A percentile compares a stretch with the other conserved stretches of the same genome.
These are phyloP conservation scores for Xylaria longipes DNA, from an alignment of 495 filamentous ascomycete species.

Conservation along the genomic window DNA sequence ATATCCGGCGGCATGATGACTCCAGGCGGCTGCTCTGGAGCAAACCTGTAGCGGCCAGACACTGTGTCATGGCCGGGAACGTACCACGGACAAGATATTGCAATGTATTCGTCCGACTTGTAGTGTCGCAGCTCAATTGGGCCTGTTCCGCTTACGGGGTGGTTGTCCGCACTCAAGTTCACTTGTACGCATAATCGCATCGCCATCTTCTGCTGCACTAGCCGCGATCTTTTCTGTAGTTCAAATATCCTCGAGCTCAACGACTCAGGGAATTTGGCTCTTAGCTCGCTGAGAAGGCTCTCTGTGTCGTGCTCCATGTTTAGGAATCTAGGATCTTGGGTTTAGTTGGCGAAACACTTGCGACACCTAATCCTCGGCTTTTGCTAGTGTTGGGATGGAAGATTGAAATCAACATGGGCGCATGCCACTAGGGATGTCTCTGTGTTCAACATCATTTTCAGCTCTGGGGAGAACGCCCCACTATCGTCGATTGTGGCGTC, in stretches of 20 bases:
- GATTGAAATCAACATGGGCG: not conserved
- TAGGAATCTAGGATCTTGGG: not conserved
- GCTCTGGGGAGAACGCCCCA: not conserved
- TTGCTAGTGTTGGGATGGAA: not conserved
- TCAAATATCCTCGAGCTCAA: conserved; percentile 7
- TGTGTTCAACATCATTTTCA: not conserved
- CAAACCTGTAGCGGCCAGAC: conserved; percentile 2
- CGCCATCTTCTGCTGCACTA: conserved; percentile 1
- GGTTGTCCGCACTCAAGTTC: not conserved
- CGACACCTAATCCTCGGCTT: not conserved
- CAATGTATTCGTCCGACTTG: conserved; percentile 4
- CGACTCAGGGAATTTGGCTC: not conserved
- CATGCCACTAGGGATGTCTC: not conserved
- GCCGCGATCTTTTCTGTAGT: not conserved
- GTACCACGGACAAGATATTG: conserved; percentile 12
- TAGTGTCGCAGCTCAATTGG: not conserved
- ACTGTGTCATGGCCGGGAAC: conserved; percentile 4
- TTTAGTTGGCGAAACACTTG: not conserved
- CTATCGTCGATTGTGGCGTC: not conserved
- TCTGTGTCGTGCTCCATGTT: conserved; percentile 7
- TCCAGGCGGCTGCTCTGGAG: not conserved
- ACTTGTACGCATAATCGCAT: conserved; percentile 9
- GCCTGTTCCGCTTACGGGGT: conserved; percentile 2
- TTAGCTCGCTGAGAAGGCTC: conserved; percentile 7
- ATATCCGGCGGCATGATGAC: conserved; percentile 3